Base-by-base conservation (phyloP, 345 rosid genomes). In the Bruguiera gymnorhiza region DNA sequence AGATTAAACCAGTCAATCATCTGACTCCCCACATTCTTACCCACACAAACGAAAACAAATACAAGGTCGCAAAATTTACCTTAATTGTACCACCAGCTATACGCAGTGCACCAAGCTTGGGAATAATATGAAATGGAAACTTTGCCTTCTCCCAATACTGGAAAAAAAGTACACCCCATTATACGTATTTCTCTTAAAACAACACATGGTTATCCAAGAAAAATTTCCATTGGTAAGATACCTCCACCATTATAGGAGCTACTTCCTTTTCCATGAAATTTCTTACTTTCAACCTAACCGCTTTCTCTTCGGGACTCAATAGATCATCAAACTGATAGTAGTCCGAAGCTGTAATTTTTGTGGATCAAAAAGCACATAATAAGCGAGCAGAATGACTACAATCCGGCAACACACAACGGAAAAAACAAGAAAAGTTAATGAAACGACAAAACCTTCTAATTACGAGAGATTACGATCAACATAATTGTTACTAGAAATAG, bases 131-230 rank as follows among this genome's bases (percentile, higher is more conserved):
- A 82, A 87, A 95, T 23, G 98, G 98, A 77, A 95, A 95, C 70
- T 87, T 93, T 21, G 98, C 99, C 80, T 89, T 95, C 93, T 95
- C 98, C 98, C 99, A 92, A 30, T 90, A 92, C 99, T 95, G 79
- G 39, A 23, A 43, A 30, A 59, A 66, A 55, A 55, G 21, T 21
- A 21, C 27, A 54, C 13, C 16, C 59, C 59, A 21, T 39, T 11
- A 39, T 39, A 2, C 3, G 0, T 39, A 2, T 39, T 9, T 2
- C 48, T 39, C 48, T 39, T 2, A 39, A 10, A 39, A 39, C 11
- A 37, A 39, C 13, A 39, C 48, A 39, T 39, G 48, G 16, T 11
- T 39, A 39, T 39, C 48, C 15, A 39, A 39, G 48, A 15, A 39
- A 39, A 39, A 2, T 39, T 39, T 11, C 2, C 24, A 23, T 18